Base-by-base conservation (phyloP, 2,329 filamentous ascomycete genomes). In the Periconia sp. region DNA sequence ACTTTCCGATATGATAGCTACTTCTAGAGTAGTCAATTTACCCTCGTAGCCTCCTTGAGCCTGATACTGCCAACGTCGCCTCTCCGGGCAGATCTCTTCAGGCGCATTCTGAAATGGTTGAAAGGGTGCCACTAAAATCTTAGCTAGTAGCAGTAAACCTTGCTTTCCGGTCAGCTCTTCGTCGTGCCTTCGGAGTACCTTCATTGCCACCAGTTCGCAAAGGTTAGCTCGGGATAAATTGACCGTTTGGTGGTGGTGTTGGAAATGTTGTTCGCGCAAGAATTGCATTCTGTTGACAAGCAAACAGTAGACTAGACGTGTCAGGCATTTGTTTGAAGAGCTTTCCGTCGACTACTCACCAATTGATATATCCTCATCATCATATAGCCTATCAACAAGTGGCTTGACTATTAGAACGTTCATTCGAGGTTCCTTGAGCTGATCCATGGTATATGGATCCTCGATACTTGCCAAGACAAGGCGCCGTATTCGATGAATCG, bases 61-160 rank as follows among this genome's bases (percentile, higher is more conserved):
- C 25, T 73, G 69, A 3, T 76, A 68, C 3, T 74, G 69, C 66
- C 75, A 79, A 45, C 69, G 66, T 22, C 71, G 70, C 13, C 79
- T 75, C 53, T 87, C 78, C 12, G 77, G 73, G 24, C 82, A 77
- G 28, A 92, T 79, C 41, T 87, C 79, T 1, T 78, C 72, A 0
- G 89, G 89, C 0, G 88, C 88, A 54, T 89, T 89, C 69, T 94
- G 89, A 57, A 94, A 94, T 1, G 89, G 89, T 58, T 91, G 86
- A 58, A 95, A 94, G 11, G 88, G 87, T 12, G 88, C 87, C 11
- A 95, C 87, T 15, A 94, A 80, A 22, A 94, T 86, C 56, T 92
- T 88, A 5, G 89, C 84, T 5, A 94, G 77, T 16, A 89, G 74
- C 4, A 94, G 74, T 10, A 94, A 77, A 1, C 88, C 88, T 18